Conservation (phyloP, 176 grass and related monocot genomes). For the Tillandsia leiboldiana region DNA sequence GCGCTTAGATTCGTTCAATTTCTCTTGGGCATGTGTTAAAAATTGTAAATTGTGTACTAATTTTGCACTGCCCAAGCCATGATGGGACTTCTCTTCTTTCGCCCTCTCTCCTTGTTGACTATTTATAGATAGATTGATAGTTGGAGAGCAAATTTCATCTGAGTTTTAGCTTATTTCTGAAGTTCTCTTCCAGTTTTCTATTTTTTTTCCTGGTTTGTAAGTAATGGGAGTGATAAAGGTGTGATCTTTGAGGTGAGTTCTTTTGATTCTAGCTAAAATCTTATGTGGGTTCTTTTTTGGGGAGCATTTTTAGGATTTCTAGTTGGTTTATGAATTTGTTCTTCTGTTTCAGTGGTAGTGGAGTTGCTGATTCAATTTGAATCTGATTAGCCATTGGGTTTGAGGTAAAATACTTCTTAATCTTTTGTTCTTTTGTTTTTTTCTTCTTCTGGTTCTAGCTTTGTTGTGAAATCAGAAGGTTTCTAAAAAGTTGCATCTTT, state of each 20-base stretch:
- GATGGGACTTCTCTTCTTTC: not conserved
- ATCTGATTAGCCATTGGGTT: not conserved
- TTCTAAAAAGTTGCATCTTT: not conserved
- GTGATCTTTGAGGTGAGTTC: slow-evolving; percentile 1
- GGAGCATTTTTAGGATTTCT: not conserved
- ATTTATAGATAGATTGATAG: not conserved
- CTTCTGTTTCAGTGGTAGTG: not conserved
- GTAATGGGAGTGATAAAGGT: not conserved
- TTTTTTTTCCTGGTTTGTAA: not conserved
- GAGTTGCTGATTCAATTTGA: not conserved
- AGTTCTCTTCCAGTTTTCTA: not conserved
- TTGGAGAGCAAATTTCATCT: not conserved
- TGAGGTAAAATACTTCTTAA: not conserved
- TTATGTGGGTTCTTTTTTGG: not conserved
- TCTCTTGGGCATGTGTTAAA: not conserved
- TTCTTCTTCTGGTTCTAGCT: not conserved
- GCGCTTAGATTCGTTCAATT: not conserved
- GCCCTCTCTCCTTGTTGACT: not conserved
- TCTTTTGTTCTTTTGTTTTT: not conserved
- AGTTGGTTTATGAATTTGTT: not conserved
- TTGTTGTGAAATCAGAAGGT: too few relatives aligned
- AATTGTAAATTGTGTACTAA: not conserved
- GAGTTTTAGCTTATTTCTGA: not conserved
- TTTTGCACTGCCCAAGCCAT: not conserved
- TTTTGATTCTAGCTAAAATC: not conserved